phyloP scores from a whole-genome alignment of 306 rosid species.

The Fragaria ananassa region DNA sequence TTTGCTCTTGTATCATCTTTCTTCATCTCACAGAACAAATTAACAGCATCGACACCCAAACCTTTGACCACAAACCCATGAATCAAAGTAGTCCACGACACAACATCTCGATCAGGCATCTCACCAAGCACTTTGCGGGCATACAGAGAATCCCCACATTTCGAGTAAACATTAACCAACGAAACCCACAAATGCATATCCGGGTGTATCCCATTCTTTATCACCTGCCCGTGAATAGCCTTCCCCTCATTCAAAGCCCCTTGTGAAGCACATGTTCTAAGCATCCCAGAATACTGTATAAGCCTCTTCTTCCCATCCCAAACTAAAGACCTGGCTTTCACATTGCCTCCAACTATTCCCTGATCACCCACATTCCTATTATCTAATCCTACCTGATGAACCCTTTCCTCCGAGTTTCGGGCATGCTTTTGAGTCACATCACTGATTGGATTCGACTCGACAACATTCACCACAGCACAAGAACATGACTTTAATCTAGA shows the following conservation, averaged over 20 bases:
- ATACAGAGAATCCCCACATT: conserved; percentile 27
- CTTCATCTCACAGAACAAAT: conserved; percentile 37
- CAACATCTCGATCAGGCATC: conserved; percentile 43
- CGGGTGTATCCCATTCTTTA: conserved; percentile 29
- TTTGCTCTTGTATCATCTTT: conserved; percentile 36
- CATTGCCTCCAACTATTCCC: conserved; percentile 10
- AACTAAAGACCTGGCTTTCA: conserved; percentile 9
- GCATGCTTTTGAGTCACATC: not conserved
- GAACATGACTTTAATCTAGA: conserved; percentile 6
- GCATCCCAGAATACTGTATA: conserved; percentile 25
- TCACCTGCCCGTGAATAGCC: conserved; percentile 38
- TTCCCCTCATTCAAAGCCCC: conserved; percentile 31
- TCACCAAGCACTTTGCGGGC: conserved; percentile 35
- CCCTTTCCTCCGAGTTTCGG: not conserved
- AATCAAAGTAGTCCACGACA: conserved; percentile 34
- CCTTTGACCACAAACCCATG: not conserved
- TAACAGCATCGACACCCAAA: conserved; percentile 14
- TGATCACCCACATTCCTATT: not conserved
- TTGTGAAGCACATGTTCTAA: conserved; percentile 29
- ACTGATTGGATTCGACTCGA: conserved; percentile 11
- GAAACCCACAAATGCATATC: conserved; percentile 44
- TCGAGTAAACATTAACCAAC: conserved; percentile 36
- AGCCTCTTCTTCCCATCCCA: conserved; percentile 25
- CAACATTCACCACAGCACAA: conserved; percentile 6
- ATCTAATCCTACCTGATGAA: not conserved